A percentile compares a stretch with the other conserved stretches of the same genome.
Conservation (phyloP, 2,329 filamentous ascomycete species). For the Cladosporium sphaerospermum region DNA sequence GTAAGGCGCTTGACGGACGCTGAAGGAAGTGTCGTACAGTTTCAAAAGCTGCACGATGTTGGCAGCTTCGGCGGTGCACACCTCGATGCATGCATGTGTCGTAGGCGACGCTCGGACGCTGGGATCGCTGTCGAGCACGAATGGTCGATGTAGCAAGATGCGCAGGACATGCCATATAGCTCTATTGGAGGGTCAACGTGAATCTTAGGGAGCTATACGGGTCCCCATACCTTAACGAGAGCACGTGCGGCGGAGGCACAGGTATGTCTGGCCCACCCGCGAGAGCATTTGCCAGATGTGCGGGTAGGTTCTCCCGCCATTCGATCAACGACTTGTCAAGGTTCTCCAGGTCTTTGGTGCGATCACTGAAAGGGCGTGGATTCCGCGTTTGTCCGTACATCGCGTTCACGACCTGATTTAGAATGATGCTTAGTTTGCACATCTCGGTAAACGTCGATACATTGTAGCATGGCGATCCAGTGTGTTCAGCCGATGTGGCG, state of each 20-base stretch:
- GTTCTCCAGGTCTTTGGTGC: conserved; percentile 4
- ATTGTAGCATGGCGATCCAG: conserved; percentile 21
- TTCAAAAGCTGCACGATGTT: conserved; percentile 40
- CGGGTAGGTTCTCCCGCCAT: conserved; percentile 1
- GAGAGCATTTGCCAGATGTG: not conserved
- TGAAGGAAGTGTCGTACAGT: conserved; percentile 41
- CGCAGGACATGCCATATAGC: conserved; percentile 6
- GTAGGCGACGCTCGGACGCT: conserved; percentile 25
- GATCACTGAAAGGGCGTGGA: not conserved
- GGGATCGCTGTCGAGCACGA: conserved; percentile 3
- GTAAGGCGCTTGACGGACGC: conserved; percentile 44
- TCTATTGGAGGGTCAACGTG: not conserved
- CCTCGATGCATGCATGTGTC: conserved; percentile 38
- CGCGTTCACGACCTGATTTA: conserved; percentile 2
- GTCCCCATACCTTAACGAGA: not conserved
- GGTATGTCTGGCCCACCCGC: conserved; percentile 4
- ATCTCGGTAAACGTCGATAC: conserved; percentile 8
- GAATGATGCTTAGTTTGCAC: conserved; percentile 6
- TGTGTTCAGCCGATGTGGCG: conserved; percentile 36
- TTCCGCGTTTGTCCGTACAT: conserved; percentile 5
- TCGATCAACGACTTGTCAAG: conserved; percentile 4
- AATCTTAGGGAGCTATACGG: not conserved
- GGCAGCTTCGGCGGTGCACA: conserved; percentile 41
- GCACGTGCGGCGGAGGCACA: conserved; percentile 5
- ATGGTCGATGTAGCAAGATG: conserved; percentile 5